Percentiles rank a stretch among this genome's conserved stretches.
These are phyloP conservation scores for Asterionellopsis glacialis DNA, from an alignment of 108 stramenopile genomes.

Conservation along the genomic window DNA sequence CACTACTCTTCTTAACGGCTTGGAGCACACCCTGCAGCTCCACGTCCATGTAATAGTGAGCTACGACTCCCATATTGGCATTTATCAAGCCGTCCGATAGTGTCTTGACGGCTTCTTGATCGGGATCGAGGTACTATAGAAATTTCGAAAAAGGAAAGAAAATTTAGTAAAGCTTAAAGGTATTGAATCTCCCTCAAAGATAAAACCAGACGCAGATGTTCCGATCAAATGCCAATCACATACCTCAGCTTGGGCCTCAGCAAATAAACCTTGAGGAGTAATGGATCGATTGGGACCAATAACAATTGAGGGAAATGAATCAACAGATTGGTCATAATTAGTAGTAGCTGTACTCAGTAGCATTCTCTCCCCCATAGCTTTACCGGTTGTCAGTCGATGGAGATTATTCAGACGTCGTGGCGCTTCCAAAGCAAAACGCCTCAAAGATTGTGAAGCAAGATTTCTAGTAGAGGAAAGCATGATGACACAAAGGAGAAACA, in stretches of 20 bases:
- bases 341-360: slow-evolving; percentile 15
- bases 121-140: slow-evolving; percentile 69
- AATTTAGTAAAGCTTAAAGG: neutral
- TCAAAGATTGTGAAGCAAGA: too few species aligned
- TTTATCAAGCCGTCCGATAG: slow-evolving; percentile 46
- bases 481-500: too few species aligned
- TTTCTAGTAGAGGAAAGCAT: too few species aligned
- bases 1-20: slow-evolving; percentile 39
- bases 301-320: slow-evolving; percentile 67
- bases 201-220: neutral
- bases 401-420: too few species aligned
- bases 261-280: slow-evolving; percentile 75
- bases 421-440: too few species aligned
- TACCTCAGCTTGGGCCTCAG: slow-evolving; percentile 77
- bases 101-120: slow-evolving; percentile 49
- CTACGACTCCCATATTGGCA: slow-evolving; percentile 86
- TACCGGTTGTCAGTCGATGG: too few species aligned
- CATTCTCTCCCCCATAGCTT: too few species aligned
- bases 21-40: slow-evolving; percentile 89
- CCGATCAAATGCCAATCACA: slow-evolving; percentile 1
- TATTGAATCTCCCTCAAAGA: slow-evolving; percentile 1
- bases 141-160: neutral
- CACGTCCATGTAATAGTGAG: slow-evolving; percentile 98
- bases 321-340: slow-evolving; percentile 35
- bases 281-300: slow-evolving; percentile 50